These are phyloP conservation scores for Cyberlindnera japonica DNA, from an alignment of 805 yeast species.

Conservation along the genomic window DNA sequence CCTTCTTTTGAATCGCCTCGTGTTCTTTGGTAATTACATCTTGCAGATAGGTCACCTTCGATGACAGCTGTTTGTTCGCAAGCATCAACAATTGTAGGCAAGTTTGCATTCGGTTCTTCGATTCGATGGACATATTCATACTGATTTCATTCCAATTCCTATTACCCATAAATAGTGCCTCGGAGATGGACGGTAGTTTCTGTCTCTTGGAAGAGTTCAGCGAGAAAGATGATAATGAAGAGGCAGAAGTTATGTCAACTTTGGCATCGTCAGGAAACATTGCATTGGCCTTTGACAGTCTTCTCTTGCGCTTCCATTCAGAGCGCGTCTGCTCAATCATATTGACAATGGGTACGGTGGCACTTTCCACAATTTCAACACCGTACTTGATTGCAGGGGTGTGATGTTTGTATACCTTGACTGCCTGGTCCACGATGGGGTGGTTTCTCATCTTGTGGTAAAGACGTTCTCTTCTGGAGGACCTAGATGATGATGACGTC, in stretches of 20 bases:
- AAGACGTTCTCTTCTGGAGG: conserved; percentile 27
- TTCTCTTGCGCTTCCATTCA: conserved; percentile 37
- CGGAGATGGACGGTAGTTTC: conserved; percentile 34
- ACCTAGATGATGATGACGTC: background rate
- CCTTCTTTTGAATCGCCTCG: conserved; percentile 13
- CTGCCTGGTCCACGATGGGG: conserved; percentile 32
- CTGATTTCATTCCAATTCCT: conserved; percentile 33
- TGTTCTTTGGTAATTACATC: conserved; percentile 49
- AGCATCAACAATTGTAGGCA: conserved; percentile 74
- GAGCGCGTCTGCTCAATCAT: conserved; percentile 38
- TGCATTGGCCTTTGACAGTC: conserved; percentile 27
- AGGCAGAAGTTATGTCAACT: conserved; percentile 12
- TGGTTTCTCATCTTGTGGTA: conserved; percentile 39
- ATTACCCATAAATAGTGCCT: conserved; percentile 34
- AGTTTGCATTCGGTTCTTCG: conserved; percentile 70
- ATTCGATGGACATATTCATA: conserved; percentile 55
- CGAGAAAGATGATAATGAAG: conserved; percentile 9
- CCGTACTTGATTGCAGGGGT: conserved; percentile 52
- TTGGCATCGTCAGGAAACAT: conserved; percentile 29
- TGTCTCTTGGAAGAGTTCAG: conserved; percentile 24
- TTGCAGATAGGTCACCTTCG: conserved; percentile 63
- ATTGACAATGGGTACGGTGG: conserved; percentile 50
- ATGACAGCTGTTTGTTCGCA: conserved; percentile 73
- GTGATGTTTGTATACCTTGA: conserved; percentile 34
- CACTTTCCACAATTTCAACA: conserved; percentile 55